Base-by-base conservation (phyloP, 164 flowering plant genomes). In the Euptelea pleiosperma region DNA sequence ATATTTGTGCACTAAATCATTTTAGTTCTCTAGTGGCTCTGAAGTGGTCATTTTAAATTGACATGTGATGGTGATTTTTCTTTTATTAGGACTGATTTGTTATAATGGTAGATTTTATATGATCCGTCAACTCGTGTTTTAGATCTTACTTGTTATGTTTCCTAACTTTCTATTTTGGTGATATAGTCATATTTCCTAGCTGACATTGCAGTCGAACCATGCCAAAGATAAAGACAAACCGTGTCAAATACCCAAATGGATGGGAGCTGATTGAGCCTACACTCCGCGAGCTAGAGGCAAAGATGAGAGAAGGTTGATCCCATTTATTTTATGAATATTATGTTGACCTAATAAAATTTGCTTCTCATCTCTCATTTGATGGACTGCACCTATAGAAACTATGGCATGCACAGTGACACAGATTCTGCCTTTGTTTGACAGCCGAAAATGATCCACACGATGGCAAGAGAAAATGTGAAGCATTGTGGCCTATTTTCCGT, bases 201-300 rank as follows among this genome's bases (percentile, higher is more conserved):
- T 53, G 4, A 31, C 30, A 11, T 37, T 58, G 55, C 70, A 67
- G 75, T 55, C 57, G 53, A 52, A 72, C 52, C 40, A 86, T 89
- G 94, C 94, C 94, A 3, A 87, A 87, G 78, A 82, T 85, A 52
- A 82, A 76, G 74, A 90, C 92, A 28, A 90, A 74, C 60, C 84
- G 89, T 41, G 77, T 77, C 52, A 80, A 78, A 30, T 79, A 76
- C 56, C 97, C 94, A 16, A 86, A 81, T 50, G 92, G 97, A 7
- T 90, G 95, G 92, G 97, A 85, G 63, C 65, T 90, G 47, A 84
- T 90, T 58, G 95, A 87, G 74, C 95, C 89, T 29, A 90, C 91
- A 19, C 83, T 90, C 10, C 76, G 81, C 43, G 92, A 87, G 55
- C 75, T 90, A 5, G 82, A 90, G 60, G 83, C 80, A 12, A 85